Evolutionary conservation across 2,329 filamentous ascomycete genomes (phyloP).

Genomic region (Colletotrichum melonis): DNA sequence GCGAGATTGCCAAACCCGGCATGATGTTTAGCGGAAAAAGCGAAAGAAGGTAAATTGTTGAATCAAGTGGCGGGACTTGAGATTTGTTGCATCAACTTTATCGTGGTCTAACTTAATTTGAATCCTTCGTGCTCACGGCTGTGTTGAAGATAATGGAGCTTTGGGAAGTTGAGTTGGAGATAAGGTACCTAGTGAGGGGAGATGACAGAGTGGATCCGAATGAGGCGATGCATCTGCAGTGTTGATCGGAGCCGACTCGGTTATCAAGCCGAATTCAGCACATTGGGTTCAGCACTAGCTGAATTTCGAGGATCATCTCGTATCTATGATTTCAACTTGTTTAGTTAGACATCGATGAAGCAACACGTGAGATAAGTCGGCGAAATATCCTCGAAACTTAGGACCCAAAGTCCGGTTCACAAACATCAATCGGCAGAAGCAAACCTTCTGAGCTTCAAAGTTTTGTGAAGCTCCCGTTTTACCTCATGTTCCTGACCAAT

Average conservation of each 20-base stretch:
- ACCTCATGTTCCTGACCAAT: no score
- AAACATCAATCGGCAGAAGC: neutral
- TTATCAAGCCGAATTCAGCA: neutral
- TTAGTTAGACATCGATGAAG: neutral
- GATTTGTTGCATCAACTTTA: neutral
- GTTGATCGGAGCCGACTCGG: slow-evolving; percentile 27
- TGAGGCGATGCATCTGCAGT: slow-evolving; percentile 16
- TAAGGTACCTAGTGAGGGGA: slow-evolving; percentile 23
- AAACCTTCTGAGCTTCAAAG: neutral
- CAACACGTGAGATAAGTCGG: neutral
- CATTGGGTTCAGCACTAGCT: neutral
- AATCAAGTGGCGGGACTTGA: no score
- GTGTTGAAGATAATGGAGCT: no score
- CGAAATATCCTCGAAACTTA: neutral
- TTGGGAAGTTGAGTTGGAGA: neutral
- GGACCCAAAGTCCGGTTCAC: neutral
- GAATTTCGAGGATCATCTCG: neutral
- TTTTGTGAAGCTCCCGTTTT: neutral
- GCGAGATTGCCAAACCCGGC: neutral
- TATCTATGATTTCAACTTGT: neutral
- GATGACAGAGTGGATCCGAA: slow-evolving; percentile 4
- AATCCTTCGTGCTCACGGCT: no score
- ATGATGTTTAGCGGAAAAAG: neutral
- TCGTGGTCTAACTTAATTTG: neutral
- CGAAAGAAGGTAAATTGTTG: no score